Conservation (phyloP, 768 basidiomycete genomes). For the Gloeophyllum trabeum region DNA sequence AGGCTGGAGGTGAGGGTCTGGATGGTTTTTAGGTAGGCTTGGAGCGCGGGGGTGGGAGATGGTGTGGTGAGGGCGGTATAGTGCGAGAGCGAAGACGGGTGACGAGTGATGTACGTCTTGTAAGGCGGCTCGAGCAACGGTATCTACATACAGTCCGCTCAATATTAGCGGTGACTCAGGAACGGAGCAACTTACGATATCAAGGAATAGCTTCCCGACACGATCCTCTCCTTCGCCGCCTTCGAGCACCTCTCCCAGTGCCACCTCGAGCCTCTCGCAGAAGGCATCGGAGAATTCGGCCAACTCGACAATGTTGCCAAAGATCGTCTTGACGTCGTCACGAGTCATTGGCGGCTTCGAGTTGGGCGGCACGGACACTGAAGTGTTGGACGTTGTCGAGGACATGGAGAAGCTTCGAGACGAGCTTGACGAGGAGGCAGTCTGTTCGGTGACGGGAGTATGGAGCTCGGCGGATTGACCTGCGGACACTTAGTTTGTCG, state of each 20-base stretch:
- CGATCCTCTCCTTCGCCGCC: constrained; percentile 58
- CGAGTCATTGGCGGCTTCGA: constrained; percentile 45
- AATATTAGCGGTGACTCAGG: constrained; percentile 3
- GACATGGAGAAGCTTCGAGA: constrained; percentile 19
- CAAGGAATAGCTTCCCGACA: constrained; percentile 61
- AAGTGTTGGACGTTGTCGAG: constrained; percentile 38
- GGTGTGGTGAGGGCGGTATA: constrained; percentile 37
- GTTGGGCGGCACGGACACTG: constrained; percentile 21
- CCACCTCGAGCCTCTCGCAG: constrained; percentile 50
- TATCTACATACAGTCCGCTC: constrained; percentile 30
- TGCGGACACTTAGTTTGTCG: constrained; percentile 8
- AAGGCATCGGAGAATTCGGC: constrained; percentile 63
- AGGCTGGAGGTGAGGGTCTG: constrained; percentile 54
- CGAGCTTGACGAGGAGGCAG: constrained; percentile 19
- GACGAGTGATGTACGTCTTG: constrained; percentile 72
- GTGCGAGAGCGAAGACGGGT: constrained; percentile 63
- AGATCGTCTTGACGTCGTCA: constrained; percentile 63
- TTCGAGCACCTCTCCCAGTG: constrained; percentile 51
- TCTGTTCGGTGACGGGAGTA: constrained; percentile 1
- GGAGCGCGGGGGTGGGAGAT: constrained; percentile 46
- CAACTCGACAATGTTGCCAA: constrained; percentile 67
- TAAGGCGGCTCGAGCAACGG: constrained; percentile 63
- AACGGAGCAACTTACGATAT: constrained; percentile 37
- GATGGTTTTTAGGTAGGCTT: constrained; percentile 56
- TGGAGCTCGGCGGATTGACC: constrained; percentile 22